Evolutionary conservation across 2,329 filamentous ascomycete species (phyloP), one percentile per base, ranked within the genome.

Genomic region (Alternaria longipes): DNA sequence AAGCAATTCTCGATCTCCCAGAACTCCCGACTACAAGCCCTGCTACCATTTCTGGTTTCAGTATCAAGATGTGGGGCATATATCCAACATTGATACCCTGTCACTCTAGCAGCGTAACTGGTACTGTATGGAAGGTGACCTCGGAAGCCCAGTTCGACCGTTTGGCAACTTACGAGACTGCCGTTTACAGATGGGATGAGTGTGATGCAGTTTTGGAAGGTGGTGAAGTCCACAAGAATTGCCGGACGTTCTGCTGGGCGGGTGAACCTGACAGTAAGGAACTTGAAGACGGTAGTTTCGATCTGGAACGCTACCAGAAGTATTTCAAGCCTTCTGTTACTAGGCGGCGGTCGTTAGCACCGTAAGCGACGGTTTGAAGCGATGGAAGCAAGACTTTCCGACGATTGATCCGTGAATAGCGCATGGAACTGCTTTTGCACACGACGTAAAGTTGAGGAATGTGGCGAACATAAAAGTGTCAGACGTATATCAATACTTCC

Each of bases 1-100:
- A 69, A 61, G 59, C 68, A 52, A 62, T 78, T 32, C 66, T 76
- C 53, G 32, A 57, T 18, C 68, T 76, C n/a, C 45, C 63, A 7
- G 57, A 70, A 40, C 59, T 59, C 9, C 73, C 69, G 5, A 59
- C 49, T n/a, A 66, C 68, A 54, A 63, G 59, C 52, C 53, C 59
- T 18, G 70, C 65, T 24, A 70, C 50, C 11, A 70, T 77, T 36
- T 57, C 56, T 34, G 70, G 72, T 8, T 77, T 72, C 56, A 20
- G 41, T 14, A 61, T 72, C 45, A 76, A 68, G 54, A 70, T 78
- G 68, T 78, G 72, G 73, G 71, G 74, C 30, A 74, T 73, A 54
- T 78, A 78, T 66, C 74, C 74, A 49, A 34, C 56, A 4, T 11
- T 59, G 3, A 44, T 59, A 59, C 28, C 28, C 28, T 14, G 60